Base-by-base conservation (phyloP, 129 eudicot genomes). In the Pittosporum tobira region DNA sequence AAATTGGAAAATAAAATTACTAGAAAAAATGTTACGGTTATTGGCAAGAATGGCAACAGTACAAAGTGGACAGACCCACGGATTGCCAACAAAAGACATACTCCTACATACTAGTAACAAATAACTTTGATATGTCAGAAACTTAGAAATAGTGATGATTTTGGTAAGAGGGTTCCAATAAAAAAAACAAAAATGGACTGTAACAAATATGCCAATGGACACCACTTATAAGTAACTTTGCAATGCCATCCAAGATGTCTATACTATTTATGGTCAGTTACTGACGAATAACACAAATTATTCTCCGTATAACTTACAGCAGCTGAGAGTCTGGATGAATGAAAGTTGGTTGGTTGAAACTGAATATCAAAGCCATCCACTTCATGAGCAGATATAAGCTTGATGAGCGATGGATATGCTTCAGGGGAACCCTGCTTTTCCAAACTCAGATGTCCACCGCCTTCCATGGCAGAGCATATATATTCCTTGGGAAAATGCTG, bases 371-470 rank as follows among this genome's bases (percentile, higher is more conserved):
- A 85, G 45, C 77, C 85, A 28, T 55, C 68, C 54, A 85, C 69
- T 61, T 75, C 77, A 62, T 78, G 57, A 8, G 81, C 71, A 70
- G 68, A 52, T 18, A 85, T 85, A 18, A 56, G 67, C 69, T 68
- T 51, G 24, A 85, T 73, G 46, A 85, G 52, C 2, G 75, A 52
- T 14, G 95, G 95, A 70, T 81, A 47, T 23, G 19, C 69, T 37
- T 75, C 81, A 53, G 72, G 62, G 61, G 76, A 62, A 34, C 60
- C 72, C 19, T 64, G 71, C 34, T 61, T 67, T 61, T 28, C 51
- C 62, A 26, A 57, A 65, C 49, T 57, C 28, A 48, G 59, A 36
- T 26, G 61, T 40, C 62, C 69, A 31, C 48, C 3, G 38, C 26
- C 59, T 71, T 75, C 85, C 94, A 84, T 81, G 18, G 3, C 30